A percentile compares a stretch with the other conserved stretches of the same genome.
phyloP scores from a whole-genome alignment of 768 basidiomycete species.

The Erythrobasidium yunnanense region DNA sequence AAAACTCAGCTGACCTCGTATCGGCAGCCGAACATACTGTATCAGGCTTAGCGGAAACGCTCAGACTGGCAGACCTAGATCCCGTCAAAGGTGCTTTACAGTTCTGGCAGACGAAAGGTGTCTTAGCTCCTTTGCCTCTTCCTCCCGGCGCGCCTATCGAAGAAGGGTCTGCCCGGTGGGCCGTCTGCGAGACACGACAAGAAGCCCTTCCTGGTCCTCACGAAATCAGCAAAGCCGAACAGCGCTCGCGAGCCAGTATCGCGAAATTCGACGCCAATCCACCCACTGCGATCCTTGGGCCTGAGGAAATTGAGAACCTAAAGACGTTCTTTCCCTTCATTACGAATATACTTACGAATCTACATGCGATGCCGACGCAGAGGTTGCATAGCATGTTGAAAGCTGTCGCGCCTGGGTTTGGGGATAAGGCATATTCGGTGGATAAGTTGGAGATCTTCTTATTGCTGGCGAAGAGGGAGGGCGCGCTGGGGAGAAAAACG shows the following conservation, averaged over 20 bases:
- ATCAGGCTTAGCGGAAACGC: slow-evolving; percentile 54
- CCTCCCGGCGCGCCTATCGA: neutral
- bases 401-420: slow-evolving; percentile 64
- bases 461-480: slow-evolving; percentile 68
- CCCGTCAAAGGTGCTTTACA: slow-evolving; percentile 61
- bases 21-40: slow-evolving; percentile 46
- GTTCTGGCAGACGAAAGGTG: slow-evolving; percentile 73
- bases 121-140: slow-evolving; percentile 45
- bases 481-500: slow-evolving; percentile 48
- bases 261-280: no score
- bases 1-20: neutral
- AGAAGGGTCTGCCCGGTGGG: slow-evolving; percentile 27
- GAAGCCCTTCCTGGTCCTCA: no score
- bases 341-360: slow-evolving; percentile 70
- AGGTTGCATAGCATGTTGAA: slow-evolving; percentile 82
- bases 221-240: no score
- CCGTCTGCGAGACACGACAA: neutral
- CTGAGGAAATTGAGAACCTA: slow-evolving; percentile 14
- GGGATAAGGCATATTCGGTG: slow-evolving; percentile 49
- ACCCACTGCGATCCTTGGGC: neutral
- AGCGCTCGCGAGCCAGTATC: no score
- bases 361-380: slow-evolving; percentile 62
- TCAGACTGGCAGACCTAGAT: slow-evolving; percentile 57
- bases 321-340: slow-evolving; percentile 50
- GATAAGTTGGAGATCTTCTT: slow-evolving; percentile 71